Conservation (phyloP, 345 rosid species). For the Citrus medica region DNA sequence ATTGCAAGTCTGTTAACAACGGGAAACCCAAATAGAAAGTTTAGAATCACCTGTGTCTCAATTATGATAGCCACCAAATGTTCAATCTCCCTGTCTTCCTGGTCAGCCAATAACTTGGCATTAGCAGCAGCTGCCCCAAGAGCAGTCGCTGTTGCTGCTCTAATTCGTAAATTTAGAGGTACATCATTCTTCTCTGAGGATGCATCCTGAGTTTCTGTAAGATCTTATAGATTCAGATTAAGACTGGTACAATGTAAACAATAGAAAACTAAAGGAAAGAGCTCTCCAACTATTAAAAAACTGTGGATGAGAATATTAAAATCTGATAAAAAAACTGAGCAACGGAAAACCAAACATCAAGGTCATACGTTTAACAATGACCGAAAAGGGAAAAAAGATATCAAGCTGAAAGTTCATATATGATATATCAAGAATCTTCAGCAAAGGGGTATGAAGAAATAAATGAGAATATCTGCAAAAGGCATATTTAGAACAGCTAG, state of each 20-base stretch:
- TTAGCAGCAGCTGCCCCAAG: constrained; percentile 82
- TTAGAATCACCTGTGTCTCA: constrained; percentile 62
- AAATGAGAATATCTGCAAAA: background rate
- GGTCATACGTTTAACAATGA: background rate
- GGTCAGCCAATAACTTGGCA: constrained; percentile 79
- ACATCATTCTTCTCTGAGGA: constrained; percentile 31
- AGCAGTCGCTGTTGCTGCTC: constrained; percentile 73
- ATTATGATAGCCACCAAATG: constrained; percentile 53
- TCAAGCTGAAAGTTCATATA: background rate
- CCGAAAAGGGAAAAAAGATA: background rate
- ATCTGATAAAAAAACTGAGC: background rate
- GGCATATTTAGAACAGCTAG: background rate
- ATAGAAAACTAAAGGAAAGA: background rate
- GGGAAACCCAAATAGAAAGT: background rate
- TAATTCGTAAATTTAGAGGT: constrained; percentile 59
- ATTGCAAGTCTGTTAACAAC: background rate
- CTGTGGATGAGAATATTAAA: background rate
- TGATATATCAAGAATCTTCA: background rate
- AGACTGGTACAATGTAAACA: background rate
- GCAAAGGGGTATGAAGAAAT: background rate
- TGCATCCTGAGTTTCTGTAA: constrained; percentile 45
- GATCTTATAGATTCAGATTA: constrained; percentile 4
- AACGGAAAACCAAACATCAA: background rate
- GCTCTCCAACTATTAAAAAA: background rate
- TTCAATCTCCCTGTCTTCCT: constrained; percentile 80